Evolutionary conservation across 441 rosid species (phyloP).

Genomic region (Populus hybrid): DNA sequence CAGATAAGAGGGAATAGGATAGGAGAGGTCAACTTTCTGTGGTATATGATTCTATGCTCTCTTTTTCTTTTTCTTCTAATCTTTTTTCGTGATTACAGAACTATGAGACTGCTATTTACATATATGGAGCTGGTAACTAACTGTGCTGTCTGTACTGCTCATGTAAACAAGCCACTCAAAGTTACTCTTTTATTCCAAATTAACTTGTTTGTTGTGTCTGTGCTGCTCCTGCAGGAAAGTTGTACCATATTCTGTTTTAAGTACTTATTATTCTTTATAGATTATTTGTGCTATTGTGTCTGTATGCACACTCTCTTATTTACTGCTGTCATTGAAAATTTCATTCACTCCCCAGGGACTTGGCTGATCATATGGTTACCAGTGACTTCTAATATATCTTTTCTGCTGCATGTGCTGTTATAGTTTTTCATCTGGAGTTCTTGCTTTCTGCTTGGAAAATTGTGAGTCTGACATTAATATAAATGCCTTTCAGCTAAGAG

Average conservation of each 20-base stretch:
- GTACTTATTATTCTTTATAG: neutral
- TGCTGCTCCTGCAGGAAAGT: neutral
- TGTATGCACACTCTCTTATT: neutral
- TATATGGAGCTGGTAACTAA: neutral
- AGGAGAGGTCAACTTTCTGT: neutral
- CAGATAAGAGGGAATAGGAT: neutral
- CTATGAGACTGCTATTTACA: neutral
- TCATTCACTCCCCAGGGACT: neutral
- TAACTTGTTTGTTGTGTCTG: neutral
- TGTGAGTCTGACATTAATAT: slow-evolving; percentile 18
- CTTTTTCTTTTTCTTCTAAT: neutral
- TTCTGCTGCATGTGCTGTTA: neutral
- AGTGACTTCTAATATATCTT: neutral
- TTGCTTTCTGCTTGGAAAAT: slow-evolving; percentile 3
- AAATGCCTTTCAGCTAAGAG: slow-evolving; percentile 46
- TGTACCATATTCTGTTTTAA: neutral
- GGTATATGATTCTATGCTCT: neutral
- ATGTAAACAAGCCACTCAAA: neutral
- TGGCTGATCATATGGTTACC: neutral
- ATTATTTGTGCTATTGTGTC: neutral
- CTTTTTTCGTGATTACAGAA: neutral
- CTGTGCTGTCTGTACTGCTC: neutral
- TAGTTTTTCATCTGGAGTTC: slow-evolving; percentile 5
- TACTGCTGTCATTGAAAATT: neutral
- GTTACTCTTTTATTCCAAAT: neutral